Conservation (phyloP, 352 stramenopile species). For the Globisporangium recalcitrans region DNA sequence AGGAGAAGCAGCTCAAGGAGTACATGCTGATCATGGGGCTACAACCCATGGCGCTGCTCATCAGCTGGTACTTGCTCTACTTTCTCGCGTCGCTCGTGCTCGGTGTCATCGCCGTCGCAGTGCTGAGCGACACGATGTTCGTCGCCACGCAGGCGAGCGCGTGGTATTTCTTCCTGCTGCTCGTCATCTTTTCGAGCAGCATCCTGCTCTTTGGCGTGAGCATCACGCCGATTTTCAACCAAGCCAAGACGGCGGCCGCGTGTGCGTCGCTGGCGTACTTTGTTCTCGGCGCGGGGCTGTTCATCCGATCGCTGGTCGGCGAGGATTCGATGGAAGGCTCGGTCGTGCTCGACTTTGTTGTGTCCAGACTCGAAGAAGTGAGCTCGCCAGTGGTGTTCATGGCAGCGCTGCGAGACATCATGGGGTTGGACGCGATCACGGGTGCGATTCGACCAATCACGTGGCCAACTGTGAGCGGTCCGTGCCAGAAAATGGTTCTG, state of each 20-base stretch:
- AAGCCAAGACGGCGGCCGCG: slow-evolving; percentile 61
- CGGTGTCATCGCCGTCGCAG: slow-evolving; percentile 38
- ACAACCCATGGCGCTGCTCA: slow-evolving; percentile 54
- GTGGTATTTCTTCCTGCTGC: slow-evolving; percentile 52
- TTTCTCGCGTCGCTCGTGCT: slow-evolving; percentile 54
- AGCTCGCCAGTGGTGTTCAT: slow-evolving; percentile 77
- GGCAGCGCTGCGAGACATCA: slow-evolving; percentile 41
- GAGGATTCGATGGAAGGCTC: slow-evolving; percentile 41
- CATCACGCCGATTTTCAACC: slow-evolving; percentile 70
- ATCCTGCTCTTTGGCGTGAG: slow-evolving; percentile 65
- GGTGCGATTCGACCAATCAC: slow-evolving; percentile 31
- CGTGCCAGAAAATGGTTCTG: slow-evolving; percentile 60
- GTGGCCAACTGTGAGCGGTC: slow-evolving; percentile 38
- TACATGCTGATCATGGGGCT: slow-evolving; percentile 89
- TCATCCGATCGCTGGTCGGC: slow-evolving; percentile 47
- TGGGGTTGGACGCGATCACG: slow-evolving; percentile 44
- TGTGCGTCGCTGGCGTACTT: slow-evolving; percentile 66
- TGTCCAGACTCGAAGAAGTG: slow-evolving; percentile 38
- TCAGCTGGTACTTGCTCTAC: slow-evolving; percentile 82
- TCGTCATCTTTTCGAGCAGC: slow-evolving; percentile 53
- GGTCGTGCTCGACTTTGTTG: slow-evolving; percentile 25
- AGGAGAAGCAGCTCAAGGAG: slow-evolving; percentile 87
- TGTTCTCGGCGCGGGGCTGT: slow-evolving; percentile 41
- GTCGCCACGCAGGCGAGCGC: slow-evolving; percentile 29
- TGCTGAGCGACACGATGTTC: slow-evolving; percentile 70